Conservation (phyloP, 345 rosid genomes). For the Salix arbutifolia region DNA sequence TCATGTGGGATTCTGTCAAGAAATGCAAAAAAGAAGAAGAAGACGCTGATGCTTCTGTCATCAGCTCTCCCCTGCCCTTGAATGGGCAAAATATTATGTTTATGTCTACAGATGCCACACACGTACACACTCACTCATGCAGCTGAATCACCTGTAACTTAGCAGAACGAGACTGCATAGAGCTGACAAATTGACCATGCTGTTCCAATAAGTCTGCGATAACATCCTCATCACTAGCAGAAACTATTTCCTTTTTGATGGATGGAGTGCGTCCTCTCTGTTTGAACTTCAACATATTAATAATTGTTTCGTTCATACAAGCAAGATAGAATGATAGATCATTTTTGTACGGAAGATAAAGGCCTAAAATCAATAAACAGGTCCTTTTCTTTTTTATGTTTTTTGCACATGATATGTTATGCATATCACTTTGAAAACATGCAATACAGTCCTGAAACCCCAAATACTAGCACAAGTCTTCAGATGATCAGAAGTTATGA, state of each 20-base stretch:
- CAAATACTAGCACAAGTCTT: background rate
- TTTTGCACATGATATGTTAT: background rate
- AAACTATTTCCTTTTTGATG: conserved; percentile 52
- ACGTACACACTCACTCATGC: background rate
- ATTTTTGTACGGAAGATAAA: background rate
- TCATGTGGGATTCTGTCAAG: background rate
- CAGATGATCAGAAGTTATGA: background rate
- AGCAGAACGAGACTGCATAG: conserved; percentile 85
- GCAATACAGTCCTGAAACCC: background rate
- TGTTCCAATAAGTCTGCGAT: conserved; percentile 63
- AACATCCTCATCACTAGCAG: conserved; percentile 65
- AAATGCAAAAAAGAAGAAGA: background rate
- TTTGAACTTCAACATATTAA: conserved; percentile 33
- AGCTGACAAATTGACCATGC: conserved; percentile 80
- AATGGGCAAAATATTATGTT: background rate
- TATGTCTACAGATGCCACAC: background rate
- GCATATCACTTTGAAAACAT: background rate
- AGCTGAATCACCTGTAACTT: conserved; percentile 77
- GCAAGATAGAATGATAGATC: background rate
- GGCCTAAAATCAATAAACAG: background rate
- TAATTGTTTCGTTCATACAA: background rate
- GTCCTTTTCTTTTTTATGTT: background rate
- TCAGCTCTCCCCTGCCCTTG: background rate
- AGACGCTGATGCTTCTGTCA: background rate
- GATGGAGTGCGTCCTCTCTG: conserved; percentile 54